A percentile compares a stretch with the other conserved stretches of the same genome.
These are phyloP conservation scores for Coprinopsis sp. DNA, from an alignment of 768 basidiomycete species.

Conservation along the genomic window DNA sequence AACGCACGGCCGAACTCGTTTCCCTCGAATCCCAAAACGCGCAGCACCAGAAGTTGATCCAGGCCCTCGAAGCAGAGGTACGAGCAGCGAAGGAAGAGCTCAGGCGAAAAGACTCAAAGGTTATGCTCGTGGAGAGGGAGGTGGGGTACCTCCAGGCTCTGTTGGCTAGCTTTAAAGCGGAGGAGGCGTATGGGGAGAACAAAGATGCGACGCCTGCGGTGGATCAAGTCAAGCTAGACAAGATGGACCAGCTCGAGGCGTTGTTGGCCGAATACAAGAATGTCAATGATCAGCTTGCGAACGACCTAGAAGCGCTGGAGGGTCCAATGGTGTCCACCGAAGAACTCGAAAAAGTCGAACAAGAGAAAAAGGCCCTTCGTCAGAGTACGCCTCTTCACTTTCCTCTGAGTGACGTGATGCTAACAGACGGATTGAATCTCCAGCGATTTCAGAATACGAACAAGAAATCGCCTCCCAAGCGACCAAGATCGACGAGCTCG, in stretches of 20 bases:
- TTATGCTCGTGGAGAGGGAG: too few species aligned
- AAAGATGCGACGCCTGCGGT: slow-evolving; percentile 13
- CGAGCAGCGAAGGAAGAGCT: too few species aligned
- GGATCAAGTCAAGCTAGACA: slow-evolving; percentile 36
- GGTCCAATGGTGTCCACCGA: slow-evolving; percentile 13
- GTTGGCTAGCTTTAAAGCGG: too few species aligned
- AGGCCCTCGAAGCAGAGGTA: too few species aligned
- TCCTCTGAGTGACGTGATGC: neutral
- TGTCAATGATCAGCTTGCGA: slow-evolving; percentile 39
- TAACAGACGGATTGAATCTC: neutral
- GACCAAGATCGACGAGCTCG: slow-evolving; percentile 61
- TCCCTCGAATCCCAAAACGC: too few species aligned
- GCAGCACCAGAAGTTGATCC: too few species aligned
- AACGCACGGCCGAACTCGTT: too few species aligned
- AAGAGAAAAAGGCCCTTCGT: slow-evolving; percentile 25
- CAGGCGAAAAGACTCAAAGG: too few species aligned
- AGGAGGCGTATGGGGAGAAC: slow-evolving; percentile 34
- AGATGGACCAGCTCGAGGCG: slow-evolving; percentile 50
- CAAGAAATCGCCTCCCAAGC: slow-evolving; percentile 33
- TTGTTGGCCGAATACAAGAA: slow-evolving; percentile 53
- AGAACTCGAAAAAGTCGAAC: slow-evolving; percentile 8
- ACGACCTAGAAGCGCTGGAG: slow-evolving; percentile 42
- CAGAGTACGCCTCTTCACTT: slow-evolving; percentile 30
- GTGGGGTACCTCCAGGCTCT: too few species aligned
- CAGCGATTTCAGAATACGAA: slow-evolving; percentile 44